phyloP scores from a whole-genome alignment of 2,329 filamentous ascomycete genomes.

The Cercospora sesami region DNA sequence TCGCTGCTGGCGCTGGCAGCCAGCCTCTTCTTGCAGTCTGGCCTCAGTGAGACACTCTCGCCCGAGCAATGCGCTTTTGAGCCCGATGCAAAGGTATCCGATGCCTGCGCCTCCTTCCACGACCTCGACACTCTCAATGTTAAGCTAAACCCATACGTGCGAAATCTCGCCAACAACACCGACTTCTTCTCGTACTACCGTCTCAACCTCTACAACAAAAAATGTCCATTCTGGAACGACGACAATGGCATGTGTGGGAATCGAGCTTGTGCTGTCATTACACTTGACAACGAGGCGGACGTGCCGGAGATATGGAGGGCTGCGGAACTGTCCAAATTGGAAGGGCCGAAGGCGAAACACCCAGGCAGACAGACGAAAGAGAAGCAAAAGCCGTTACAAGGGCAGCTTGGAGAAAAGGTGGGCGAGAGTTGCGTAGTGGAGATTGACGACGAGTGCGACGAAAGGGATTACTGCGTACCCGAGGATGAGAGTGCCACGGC shows the following conservation, averaged over 20 bases:
- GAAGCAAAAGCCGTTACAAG: conserved; percentile 72
- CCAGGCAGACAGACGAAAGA: conserved; percentile 74
- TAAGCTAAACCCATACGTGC: conserved; percentile 71
- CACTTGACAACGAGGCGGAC: conserved; percentile 90
- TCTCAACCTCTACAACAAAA: conserved; percentile 89
- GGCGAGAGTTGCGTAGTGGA: conserved; percentile 96
- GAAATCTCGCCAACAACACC: conserved; percentile 79
- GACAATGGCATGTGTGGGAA: conserved; percentile 94
- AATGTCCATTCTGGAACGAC: conserved; percentile 95
- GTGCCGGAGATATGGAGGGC: conserved; percentile 90
- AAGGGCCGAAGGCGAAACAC: conserved; percentile 87
- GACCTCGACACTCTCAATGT: conserved; percentile 83
- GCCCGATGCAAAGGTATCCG: conserved; percentile 82
- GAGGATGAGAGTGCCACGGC: conserved; percentile 84
- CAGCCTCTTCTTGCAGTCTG: conserved; percentile 50
- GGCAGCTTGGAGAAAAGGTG: conserved; percentile 78
- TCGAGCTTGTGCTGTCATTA: conserved; percentile 92
- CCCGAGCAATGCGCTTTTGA: conserved; percentile 56
- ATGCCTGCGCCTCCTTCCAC: conserved; percentile 91
- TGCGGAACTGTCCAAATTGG: conserved; percentile 85
- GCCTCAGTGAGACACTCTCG: background rate
- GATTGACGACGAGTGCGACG: conserved; percentile 95
- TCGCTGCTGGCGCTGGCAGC: conserved; percentile 1
- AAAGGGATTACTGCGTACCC: conserved; percentile 92
- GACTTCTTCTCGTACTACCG: conserved; percentile 99